A percentile compares a stretch with the other conserved stretches of the same genome.
Evolutionary conservation across 106 monocot genomes (phyloP).

Genomic region (Allium sativum): DNA sequence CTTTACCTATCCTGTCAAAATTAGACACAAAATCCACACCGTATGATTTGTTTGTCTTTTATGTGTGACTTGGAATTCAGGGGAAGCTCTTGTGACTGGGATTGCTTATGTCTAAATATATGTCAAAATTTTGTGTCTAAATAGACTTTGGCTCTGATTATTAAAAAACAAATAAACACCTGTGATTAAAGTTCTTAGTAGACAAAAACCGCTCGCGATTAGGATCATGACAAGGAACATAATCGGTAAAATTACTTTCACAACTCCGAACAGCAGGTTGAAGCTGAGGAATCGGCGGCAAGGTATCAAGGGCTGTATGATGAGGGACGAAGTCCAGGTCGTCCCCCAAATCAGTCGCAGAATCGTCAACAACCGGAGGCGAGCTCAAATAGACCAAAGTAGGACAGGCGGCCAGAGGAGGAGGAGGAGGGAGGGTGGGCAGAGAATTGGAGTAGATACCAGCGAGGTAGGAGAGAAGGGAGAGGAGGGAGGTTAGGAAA

Average conservation of each 20-base stretch:
- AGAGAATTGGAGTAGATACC: conserved; percentile 20
- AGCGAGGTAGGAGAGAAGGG: conserved; percentile 27
- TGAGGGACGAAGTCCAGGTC: conserved; percentile 22
- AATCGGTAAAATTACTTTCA: conserved; percentile 54
- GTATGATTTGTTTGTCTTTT: no score
- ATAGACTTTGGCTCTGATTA: no score
- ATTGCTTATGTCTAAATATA: no score
- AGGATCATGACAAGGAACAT: conserved; percentile 81
- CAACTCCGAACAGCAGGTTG: conserved; percentile 38
- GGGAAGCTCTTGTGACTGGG: no score
- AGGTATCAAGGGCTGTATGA: conserved; percentile 9
- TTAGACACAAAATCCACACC: no score
- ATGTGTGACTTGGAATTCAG: no score
- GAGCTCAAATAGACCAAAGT: neutral
- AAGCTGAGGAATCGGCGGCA: conserved; percentile 10
- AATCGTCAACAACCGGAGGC: neutral
- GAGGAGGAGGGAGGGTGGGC: conserved; percentile 7
- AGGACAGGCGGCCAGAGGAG: neutral
- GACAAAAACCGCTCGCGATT: conserved; percentile 33
- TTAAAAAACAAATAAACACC: no score
- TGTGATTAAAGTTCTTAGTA: conserved; percentile 22
- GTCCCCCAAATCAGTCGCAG: neutral
- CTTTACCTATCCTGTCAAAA: no score
- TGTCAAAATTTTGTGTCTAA: no score
- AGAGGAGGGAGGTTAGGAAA: conserved; percentile 21